Conservation (phyloP, 202 grass and related monocot species). For the Panicum hallii region DNA sequence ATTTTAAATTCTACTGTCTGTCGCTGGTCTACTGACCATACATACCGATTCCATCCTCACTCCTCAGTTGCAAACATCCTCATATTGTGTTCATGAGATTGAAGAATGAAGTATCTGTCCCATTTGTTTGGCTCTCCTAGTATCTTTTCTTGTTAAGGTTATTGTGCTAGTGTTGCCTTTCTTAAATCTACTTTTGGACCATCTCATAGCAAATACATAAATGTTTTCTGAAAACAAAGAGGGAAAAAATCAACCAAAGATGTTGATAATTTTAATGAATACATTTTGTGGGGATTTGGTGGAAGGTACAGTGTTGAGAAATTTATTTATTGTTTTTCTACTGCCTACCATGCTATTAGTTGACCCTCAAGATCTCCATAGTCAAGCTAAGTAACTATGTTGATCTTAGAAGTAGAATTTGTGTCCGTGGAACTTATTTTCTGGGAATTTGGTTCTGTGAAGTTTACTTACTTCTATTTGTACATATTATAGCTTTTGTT, state of each 20-base stretch:
- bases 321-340: conserved; percentile 21
- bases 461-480: background rate
- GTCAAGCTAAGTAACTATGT: background rate
- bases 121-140: background rate
- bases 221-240: background rate
- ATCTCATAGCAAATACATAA: background rate
- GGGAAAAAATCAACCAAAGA: background rate
- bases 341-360: background rate
- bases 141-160: background rate
- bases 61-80: background rate
- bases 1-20: background rate
- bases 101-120: background rate
- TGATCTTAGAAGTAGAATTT: conserved; percentile 17
- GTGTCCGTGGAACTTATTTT: background rate
- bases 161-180: background rate
- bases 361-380: conserved; percentile 1
- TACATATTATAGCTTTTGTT: conserved; percentile 16
- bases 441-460: conserved; percentile 21
- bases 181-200: background rate
- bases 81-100: background rate
- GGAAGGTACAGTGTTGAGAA: background rate
- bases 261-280: background rate
- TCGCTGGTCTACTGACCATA: background rate
- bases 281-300: conserved; percentile 15
- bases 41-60: background rate